These are phyloP conservation scores for Phytophthora palmivora DNA, from an alignment of 352 stramenopile genomes.

Conservation along the genomic window DNA sequence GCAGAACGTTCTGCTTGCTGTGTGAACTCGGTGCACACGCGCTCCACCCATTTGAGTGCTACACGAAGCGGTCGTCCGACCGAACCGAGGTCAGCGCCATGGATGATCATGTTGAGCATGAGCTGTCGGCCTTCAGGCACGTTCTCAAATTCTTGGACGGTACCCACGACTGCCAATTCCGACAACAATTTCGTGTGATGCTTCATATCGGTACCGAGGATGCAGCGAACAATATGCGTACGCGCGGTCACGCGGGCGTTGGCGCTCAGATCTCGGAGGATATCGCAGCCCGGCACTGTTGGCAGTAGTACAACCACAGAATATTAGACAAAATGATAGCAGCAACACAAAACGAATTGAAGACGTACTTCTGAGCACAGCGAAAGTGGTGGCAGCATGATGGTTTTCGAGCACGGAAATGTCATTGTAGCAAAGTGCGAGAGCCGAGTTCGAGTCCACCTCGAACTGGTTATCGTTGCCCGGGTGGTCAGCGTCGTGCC, in stretches of 20 bases:
- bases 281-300: slow-evolving; percentile 59
- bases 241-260: slow-evolving; percentile 54
- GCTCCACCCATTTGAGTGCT: slow-evolving; percentile 71
- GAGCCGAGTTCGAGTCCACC: slow-evolving; percentile 72
- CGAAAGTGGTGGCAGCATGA: slow-evolving; percentile 82
- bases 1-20: slow-evolving; percentile 70
- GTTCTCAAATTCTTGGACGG: slow-evolving; percentile 59
- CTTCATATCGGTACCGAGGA: slow-evolving; percentile 86
- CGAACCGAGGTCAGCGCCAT: slow-evolving; percentile 76
- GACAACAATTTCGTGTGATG: slow-evolving; percentile 77
- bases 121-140: slow-evolving; percentile 72
- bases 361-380: slow-evolving; percentile 58
- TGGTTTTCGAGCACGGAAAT: slow-evolving; percentile 91
- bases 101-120: slow-evolving; percentile 87
- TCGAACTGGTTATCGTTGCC: slow-evolving; percentile 93
- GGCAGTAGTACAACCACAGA: neutral
- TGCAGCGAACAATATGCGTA: slow-evolving; percentile 75
- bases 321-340: slow-evolving; percentile 12
- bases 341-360: neutral
- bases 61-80: slow-evolving; percentile 56
- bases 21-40: slow-evolving; percentile 83
- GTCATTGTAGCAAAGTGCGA: slow-evolving; percentile 92
- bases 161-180: slow-evolving; percentile 52
- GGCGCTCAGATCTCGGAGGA: slow-evolving; percentile 61
- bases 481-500: slow-evolving; percentile 90